These are phyloP conservation scores for Arxiozyma slooffiae DNA, from an alignment of 1,139 yeast species.

Conservation along the genomic window DNA sequence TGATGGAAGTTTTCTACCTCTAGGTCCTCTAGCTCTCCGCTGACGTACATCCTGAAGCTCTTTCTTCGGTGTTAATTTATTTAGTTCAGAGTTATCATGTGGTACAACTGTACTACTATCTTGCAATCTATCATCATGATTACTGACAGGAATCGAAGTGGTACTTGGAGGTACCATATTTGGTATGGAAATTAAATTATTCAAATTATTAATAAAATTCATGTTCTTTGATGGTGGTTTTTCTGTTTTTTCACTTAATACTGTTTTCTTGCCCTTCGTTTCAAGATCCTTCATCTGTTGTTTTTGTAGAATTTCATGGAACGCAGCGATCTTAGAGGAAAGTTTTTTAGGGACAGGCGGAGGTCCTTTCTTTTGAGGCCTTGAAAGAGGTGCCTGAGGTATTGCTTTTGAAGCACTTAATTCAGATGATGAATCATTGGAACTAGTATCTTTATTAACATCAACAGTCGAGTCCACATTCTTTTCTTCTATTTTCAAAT, in stretches of 20 bases:
- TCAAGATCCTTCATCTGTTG: conserved; percentile 29
- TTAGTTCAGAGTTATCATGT: background rate
- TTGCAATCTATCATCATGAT: background rate
- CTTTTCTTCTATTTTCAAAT: background rate
- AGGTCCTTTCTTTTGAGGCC: conserved; percentile 31
- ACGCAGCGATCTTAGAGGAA: conserved; percentile 68
- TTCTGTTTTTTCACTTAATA: conserved; percentile 4
- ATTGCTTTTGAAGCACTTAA: background rate
- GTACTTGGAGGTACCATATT: conserved; percentile 42
- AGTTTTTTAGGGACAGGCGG: conserved; percentile 70
- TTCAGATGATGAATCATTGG: background rate
- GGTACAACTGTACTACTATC: conserved; percentile 5
- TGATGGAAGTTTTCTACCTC: conserved; percentile 62
- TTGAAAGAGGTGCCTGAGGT: conserved; percentile 6
- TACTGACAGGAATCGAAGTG: background rate
- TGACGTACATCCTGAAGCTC: conserved; percentile 33
- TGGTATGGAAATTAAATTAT: conserved; percentile 55
- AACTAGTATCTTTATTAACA: background rate
- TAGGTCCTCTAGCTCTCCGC: conserved; percentile 64
- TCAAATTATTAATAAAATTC: conserved; percentile 44
- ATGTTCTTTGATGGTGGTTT: conserved; percentile 24
- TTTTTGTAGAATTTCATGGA: conserved; percentile 57
- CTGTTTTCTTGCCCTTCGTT: background rate
- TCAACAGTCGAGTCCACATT: background rate
- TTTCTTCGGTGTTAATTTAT: conserved; percentile 2